Evolutionary conservation across 2,329 filamentous ascomycete species (phyloP), one percentile per base, ranked within the genome.

Genomic region (Colletotrichum orchidophilum): DNA sequence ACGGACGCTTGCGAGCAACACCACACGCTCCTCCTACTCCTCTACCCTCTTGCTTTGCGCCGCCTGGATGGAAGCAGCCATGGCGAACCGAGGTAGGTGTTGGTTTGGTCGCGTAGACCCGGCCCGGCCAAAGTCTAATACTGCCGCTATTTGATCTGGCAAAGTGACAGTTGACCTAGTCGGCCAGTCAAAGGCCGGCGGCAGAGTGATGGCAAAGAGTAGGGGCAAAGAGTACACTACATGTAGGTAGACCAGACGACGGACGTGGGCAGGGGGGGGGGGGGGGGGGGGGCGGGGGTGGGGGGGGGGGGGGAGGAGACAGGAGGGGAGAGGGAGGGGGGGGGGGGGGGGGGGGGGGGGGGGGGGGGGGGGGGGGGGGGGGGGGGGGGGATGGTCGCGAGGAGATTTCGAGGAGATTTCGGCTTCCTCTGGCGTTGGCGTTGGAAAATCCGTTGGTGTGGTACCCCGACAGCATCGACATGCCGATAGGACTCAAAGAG

Each of bases 41-140:
- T 46, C 15, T 15, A 42, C 15, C n/a, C 39, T 46, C 18, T 46
- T 46, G 39, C 39, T 54, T 21, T 9, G 33, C 39, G 27, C 63
- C 33, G 33, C 15, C 3, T 59, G 24, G 35, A 15, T 29, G 33
- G 29, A n/a, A 35, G 21, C 12, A 35, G 18, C 9, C 54, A 57
- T 15, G 9, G 49, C 50, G 29, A 54, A 26, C 31, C 31, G 33
- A 18, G 62, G 26, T 12, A 35, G 18, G 7, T 54, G 33, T 13
- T 29, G 33, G 35, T 12, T 11, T 52, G 24, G 58, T 57, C 31
- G 63, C 57, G 68, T 71, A 46, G 64, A 35, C 64, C 57, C 68
- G 64, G 68, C 39, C n/a, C 58, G 68, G 42, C 68, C 68, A 53
- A 68, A 59, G 68, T 63, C 31, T 54, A 49, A 58, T 15, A 39